Conservation (phyloP, 139 green algal species). For the Nannochloris sp. region DNA sequence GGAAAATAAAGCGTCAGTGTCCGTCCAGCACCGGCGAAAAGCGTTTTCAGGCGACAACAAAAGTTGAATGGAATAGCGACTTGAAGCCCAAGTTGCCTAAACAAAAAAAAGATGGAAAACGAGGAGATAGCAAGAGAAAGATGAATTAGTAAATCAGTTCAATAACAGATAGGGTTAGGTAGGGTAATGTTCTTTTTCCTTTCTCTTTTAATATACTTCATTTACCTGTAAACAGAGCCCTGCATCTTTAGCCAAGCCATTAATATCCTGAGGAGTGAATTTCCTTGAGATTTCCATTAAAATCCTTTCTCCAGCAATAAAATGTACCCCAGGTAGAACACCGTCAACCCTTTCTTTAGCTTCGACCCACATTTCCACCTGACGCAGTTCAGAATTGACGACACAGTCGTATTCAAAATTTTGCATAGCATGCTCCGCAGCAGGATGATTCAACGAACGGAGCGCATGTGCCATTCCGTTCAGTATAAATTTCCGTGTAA, state of each 20-base stretch:
- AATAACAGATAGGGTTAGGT: background rate
- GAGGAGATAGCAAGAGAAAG: no score
- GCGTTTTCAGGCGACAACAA: constrained; percentile 30
- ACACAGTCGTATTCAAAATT: constrained; percentile 24
- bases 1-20: constrained; percentile 47
- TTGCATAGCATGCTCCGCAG: background rate
- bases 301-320: constrained; percentile 30
- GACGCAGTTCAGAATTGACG: constrained; percentile 16
- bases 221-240: no score
- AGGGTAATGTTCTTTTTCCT: background rate
- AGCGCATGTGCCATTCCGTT: constrained; percentile 46
- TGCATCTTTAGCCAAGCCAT: background rate
- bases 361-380: constrained; percentile 44
- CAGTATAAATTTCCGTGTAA: constrained; percentile 55
- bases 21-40: constrained; percentile 31
- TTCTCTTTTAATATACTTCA: no score
- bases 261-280: constrained; percentile 28
- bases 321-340: constrained; percentile 9
- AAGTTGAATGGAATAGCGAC: constrained; percentile 40
- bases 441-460: constrained; percentile 14
- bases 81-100: constrained; percentile 20
- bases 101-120: no score
- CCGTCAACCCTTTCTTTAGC: background rate
- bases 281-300: constrained; percentile 60
- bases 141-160: no score